Evolutionary conservation across 2,329 filamentous ascomycete species (phyloP).

Genomic region (Colletotrichum gigasporum): DNA sequence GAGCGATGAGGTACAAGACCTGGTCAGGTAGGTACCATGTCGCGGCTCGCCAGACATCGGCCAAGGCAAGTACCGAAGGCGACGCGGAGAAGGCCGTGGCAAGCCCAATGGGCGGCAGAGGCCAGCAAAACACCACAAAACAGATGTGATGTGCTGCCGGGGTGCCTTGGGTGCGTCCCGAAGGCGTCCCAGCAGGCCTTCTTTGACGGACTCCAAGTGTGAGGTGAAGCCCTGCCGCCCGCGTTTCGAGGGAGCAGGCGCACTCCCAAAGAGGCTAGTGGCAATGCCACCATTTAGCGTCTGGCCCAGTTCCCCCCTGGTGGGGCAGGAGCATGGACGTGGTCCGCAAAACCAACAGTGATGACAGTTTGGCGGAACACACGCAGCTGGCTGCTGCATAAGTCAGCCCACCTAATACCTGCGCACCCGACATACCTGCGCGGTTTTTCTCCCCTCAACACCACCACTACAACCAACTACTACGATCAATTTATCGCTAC

Average conservation of each 20-base stretch:
- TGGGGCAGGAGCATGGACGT: slow-evolving; percentile 4
- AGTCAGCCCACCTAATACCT: too few species aligned
- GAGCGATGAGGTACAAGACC: background rate
- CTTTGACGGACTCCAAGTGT: background rate
- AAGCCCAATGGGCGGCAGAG: too few species aligned
- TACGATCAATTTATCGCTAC: too few species aligned
- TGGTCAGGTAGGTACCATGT: too few species aligned
- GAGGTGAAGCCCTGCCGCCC: background rate
- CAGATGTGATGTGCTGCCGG: too few species aligned
- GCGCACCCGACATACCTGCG: too few species aligned
- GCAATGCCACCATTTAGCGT: background rate
- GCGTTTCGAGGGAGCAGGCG: slow-evolving; percentile 1
- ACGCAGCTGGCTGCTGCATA: background rate
- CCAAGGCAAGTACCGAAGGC: too few species aligned
- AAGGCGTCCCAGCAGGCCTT: background rate
- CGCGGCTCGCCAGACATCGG: too few species aligned
- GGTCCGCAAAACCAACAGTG: background rate
- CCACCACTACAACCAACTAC: too few species aligned
- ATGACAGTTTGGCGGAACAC: background rate
- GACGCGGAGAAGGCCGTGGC: too few species aligned
- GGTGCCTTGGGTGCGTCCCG: background rate
- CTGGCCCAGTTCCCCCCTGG: background rate
- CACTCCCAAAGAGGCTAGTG: background rate
- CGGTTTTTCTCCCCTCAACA: too few species aligned
- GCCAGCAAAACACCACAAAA: too few species aligned